Percentiles rank a stretch among this genome's conserved stretches.
phyloP scores from a whole-genome alignment of 805 yeast genomes.

The Cyberlindnera euphorbiae region DNA sequence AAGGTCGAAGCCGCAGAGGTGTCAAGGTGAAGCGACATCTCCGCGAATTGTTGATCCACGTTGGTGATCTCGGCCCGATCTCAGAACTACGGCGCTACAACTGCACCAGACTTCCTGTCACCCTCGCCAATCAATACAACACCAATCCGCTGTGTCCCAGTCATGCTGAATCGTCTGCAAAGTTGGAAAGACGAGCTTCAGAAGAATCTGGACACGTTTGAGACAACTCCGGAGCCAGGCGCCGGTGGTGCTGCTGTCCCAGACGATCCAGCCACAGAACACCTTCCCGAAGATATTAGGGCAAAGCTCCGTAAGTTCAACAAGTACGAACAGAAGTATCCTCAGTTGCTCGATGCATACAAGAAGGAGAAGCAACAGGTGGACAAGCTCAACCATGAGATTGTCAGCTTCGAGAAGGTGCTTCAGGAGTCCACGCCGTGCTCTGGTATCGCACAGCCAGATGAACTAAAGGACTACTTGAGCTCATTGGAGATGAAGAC shows the following conservation, averaged over 20 bases:
- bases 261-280: slow-evolving; percentile 14
- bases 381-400: slow-evolving; percentile 1
- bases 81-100: no score
- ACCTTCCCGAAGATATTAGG: slow-evolving; percentile 50
- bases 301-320: slow-evolving; percentile 67
- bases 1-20: no score
- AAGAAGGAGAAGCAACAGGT: slow-evolving; percentile 66
- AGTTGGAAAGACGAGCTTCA: slow-evolving; percentile 58
- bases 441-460: slow-evolving; percentile 67
- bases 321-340: slow-evolving; percentile 90
- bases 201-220: slow-evolving; percentile 30
- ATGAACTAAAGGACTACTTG: slow-evolving; percentile 64
- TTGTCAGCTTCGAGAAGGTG: slow-evolving; percentile 60
- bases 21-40: no score
- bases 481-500: slow-evolving; percentile 57
- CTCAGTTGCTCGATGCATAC: slow-evolving; percentile 77
- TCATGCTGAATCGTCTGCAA: slow-evolving; percentile 25
- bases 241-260: slow-evolving; percentile 3
- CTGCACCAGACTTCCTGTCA: no score
- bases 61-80: no score
- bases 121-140: no score
- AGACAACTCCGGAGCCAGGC: slow-evolving; percentile 7
- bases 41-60: not conserved
- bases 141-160: no score
- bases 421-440: slow-evolving; percentile 80